These are phyloP conservation scores for Fusarium verrucosum DNA, from an alignment of 2,329 filamentous ascomycete genomes.

Conservation along the genomic window DNA sequence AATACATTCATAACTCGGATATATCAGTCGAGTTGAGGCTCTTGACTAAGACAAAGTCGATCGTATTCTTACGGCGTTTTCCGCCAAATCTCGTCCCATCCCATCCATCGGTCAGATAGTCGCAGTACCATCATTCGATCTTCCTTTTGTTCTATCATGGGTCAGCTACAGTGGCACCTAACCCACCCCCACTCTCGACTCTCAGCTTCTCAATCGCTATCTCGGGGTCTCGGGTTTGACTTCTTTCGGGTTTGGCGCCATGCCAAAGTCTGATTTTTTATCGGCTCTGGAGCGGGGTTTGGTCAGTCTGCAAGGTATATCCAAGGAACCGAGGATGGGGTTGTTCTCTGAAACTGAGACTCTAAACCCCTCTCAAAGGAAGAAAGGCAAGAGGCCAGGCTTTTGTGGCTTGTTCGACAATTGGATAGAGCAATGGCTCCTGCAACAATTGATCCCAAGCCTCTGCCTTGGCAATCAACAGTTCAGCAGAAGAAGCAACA, in stretches of 20 bases:
- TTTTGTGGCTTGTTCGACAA: not conserved
- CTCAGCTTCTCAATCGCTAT: not conserved
- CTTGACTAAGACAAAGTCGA: not conserved
- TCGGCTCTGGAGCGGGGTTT: not conserved
- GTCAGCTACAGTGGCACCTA: not conserved
- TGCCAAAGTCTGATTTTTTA: not conserved
- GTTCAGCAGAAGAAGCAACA: constrained; percentile 2
- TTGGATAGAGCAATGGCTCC: not conserved
- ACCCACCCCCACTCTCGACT: constrained; percentile 1
- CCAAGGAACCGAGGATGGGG: constrained; percentile 6
- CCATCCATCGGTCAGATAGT: not conserved
- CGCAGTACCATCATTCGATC: constrained; percentile 1
- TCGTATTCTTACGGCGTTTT: not conserved
- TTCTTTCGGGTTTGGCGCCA: not conserved
- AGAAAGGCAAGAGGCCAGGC: not conserved
- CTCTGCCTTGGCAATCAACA: not conserved
- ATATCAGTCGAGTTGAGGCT: not conserved
- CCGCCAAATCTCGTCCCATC: not conserved
- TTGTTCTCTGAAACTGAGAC: not conserved
- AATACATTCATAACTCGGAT: not conserved
- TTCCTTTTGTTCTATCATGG: not conserved
- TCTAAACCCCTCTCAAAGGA: not conserved
- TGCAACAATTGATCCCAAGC: not conserved
- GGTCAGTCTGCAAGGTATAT: not conserved
- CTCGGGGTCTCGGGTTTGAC: constrained; percentile 1